phyloP scores from a whole-genome alignment of 139 green algal genomes.

The Micractinium conductrix region DNA sequence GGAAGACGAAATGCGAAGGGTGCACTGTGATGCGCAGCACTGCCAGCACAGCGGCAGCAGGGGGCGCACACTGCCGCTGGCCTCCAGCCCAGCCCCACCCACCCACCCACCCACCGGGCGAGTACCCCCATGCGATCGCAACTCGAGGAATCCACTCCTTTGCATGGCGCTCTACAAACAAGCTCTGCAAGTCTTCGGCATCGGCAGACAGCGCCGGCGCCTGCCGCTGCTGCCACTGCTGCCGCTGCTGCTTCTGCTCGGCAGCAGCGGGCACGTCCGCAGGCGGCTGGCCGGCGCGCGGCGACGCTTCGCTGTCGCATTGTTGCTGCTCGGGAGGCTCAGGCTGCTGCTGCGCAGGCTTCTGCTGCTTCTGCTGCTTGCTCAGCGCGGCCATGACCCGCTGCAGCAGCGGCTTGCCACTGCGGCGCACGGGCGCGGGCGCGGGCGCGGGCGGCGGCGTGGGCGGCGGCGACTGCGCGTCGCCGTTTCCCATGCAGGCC shows the following conservation, averaged over 20 bases:
- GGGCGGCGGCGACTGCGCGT: too few species aligned
- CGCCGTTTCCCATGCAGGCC: too few species aligned
- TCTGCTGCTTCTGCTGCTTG: slow-evolving; percentile 3
- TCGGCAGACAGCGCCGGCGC: not conserved
- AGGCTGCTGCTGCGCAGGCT: not conserved
- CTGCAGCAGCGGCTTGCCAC: slow-evolving; percentile 22
- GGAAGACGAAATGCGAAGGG: too few species aligned
- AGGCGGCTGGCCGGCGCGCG: not conserved
- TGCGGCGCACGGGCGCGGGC: not conserved
- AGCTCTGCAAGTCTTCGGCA: slow-evolving; percentile 2
- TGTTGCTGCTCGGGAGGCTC: not conserved
- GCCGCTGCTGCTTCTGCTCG: not conserved
- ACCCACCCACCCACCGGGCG: not conserved
- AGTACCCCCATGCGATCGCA: slow-evolving; percentile 6
- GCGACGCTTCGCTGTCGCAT: not conserved
- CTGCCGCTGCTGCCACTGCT: not conserved
- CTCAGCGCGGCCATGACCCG: slow-evolving; percentile 12
- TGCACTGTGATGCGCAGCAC: too few species aligned
- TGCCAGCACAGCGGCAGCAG: too few species aligned
- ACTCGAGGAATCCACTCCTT: slow-evolving; percentile 18
- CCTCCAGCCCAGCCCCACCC: too few species aligned
- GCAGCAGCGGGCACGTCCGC: not conserved
- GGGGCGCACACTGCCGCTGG: too few species aligned
- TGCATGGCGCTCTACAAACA: slow-evolving; percentile 17
- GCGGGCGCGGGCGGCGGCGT: not conserved